Evolutionary conservation across 1,139 yeast genomes (phyloP), one percentile per base, ranked within the genome.

Genomic region (Yamadazyma atlantica): DNA sequence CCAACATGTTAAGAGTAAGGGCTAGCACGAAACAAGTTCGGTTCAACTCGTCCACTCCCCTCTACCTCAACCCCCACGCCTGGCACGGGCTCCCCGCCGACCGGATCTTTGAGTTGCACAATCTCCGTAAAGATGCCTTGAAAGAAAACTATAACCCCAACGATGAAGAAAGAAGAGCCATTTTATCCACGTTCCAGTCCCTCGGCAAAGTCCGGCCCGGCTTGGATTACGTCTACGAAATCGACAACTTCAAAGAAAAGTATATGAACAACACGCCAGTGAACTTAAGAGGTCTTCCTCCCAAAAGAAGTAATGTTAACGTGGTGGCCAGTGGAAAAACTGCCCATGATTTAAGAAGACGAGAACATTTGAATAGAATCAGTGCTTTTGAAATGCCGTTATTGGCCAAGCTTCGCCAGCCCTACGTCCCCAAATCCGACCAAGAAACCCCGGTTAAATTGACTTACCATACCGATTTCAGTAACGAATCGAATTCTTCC

Each of bases 371-470:
- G 54, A 83, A 82, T 53, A 75, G 97, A 53, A 70, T 87, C 28
- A 85, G 94, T 23, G 97, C 97, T 0, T 92, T 83, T 63, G 97
- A 90, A 60, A 75, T 90, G 71, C 98, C 98, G 3, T 76, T 82
- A 41, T 72, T 92, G 46, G 80, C 83, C 33, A 80, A 87, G 59
- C 84, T 74, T 58, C 82, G 92, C 50, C 81, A 81, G 62, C 73
- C 68, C 42, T 85, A 80, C 62, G 58, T 52, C 28, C 84, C 83
- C 17, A 62, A 41, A 38, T 49, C 73, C 5, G 48, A 53, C 16
- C 50, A 54, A 4, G 74, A 77, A 33, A 66, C 76, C 23, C 87
- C 89, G 3, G 59, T 89, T 29, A 70, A 68, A 36, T 84, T 86
- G 57, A 78, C 82, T 48, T 89, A 82, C 65, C 77, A 82, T 22